phyloP scores from a whole-genome alignment of 306 rosid species.

The Sicyos baderoa region DNA sequence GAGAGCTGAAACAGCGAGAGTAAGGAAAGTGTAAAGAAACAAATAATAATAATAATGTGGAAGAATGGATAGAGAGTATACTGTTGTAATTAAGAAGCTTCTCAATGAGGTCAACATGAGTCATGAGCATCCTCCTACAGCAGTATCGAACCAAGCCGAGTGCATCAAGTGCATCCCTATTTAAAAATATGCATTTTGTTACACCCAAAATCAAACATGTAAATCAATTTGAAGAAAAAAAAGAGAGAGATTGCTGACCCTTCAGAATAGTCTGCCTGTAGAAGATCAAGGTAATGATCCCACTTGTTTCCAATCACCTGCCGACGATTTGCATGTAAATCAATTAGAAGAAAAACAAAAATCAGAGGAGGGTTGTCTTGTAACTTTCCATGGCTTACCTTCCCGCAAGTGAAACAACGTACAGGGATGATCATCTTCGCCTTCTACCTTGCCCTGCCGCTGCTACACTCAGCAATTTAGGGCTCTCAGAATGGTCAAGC shows the following conservation, averaged over 20 bases:
- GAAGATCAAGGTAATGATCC: slow-evolving; percentile 83
- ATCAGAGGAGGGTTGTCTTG: no score
- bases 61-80: slow-evolving; percentile 22
- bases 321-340: no score
- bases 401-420: slow-evolving; percentile 86
- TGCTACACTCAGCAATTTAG: not conserved
- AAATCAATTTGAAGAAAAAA: no score
- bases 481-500: not conserved
- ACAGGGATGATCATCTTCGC: slow-evolving; percentile 70
- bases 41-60: not conserved
- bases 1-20: slow-evolving; percentile 44
- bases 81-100: slow-evolving; percentile 91
- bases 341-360: no score
- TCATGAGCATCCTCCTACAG: slow-evolving; percentile 95
- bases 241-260: slow-evolving; percentile 36
- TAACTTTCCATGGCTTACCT: slow-evolving; percentile 26
- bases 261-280: slow-evolving; percentile 79
- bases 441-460: not conserved
- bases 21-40: slow-evolving; percentile 11
- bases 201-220: not conserved
- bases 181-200: slow-evolving; percentile 17
- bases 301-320: slow-evolving; percentile 95
- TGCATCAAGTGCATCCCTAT: slow-evolving; percentile 89
- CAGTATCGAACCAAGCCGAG: slow-evolving; percentile 86
- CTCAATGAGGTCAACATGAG: slow-evolving; percentile 93